A percentile compares a stretch with the other conserved stretches of the same genome.
Conservation (phyloP, 257 asterid genomes). For the Nicotiana otophora region DNA sequence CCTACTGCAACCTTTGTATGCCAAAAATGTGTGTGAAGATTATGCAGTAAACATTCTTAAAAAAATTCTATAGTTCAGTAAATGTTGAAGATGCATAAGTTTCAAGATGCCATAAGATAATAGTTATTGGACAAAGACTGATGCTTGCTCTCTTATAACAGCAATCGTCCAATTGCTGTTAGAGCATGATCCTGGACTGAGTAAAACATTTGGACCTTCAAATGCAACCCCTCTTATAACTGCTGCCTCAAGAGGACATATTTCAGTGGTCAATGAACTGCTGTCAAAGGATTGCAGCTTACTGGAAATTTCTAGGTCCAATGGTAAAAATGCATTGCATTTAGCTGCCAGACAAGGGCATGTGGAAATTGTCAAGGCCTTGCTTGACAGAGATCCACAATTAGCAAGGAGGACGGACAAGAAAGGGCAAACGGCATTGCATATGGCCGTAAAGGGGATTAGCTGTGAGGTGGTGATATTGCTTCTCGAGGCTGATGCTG, state of each 20-base stretch:
- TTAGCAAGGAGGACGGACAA: constrained; percentile 49
- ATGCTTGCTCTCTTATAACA: constrained; percentile 12
- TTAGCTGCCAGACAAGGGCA: constrained; percentile 60
- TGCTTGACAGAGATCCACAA: constrained; percentile 48
- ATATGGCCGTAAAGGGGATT: constrained; percentile 59
- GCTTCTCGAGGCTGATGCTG: constrained; percentile 51
- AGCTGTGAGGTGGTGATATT: constrained; percentile 39
- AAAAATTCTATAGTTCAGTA: neutral
- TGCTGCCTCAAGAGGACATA: constrained; percentile 52
- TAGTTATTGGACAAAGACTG: neutral
- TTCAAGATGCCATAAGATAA: neutral
- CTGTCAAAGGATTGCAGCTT: constrained; percentile 42
- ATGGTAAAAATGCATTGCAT: constrained; percentile 49
- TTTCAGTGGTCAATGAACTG: constrained; percentile 38
- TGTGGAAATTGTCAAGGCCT: constrained; percentile 39
- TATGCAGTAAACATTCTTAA: neutral
- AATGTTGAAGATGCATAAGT: constrained; percentile 4
- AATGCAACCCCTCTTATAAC: constrained; percentile 55
- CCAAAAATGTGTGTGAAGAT: neutral
- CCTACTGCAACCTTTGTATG: neutral
- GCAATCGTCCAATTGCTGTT: constrained; percentile 44
- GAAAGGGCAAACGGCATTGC: constrained; percentile 58
- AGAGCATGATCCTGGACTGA: constrained; percentile 41
- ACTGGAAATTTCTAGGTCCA: constrained; percentile 42
- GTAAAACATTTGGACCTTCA: constrained; percentile 48